phyloP scores from a whole-genome alignment of 1,139 yeast genomes.

The Candida gigantensis region DNA sequence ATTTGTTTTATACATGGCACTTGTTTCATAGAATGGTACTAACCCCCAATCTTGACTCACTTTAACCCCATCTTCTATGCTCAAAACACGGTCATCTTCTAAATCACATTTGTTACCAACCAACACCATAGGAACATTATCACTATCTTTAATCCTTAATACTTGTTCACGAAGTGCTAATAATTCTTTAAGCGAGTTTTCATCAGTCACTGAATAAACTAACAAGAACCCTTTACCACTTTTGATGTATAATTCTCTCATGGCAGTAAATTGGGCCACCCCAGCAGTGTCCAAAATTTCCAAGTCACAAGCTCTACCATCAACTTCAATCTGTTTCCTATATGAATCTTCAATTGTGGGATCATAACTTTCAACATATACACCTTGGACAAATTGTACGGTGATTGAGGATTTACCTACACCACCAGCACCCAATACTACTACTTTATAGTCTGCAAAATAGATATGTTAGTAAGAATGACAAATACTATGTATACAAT shows the following conservation, averaged over 20 bases:
- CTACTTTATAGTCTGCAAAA: conserved; percentile 42
- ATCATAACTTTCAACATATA: conserved; percentile 52
- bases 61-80: conserved; percentile 77
- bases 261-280: conserved; percentile 54
- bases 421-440: conserved; percentile 55
- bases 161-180: conserved; percentile 86
- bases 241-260: conserved; percentile 75
- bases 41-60: conserved; percentile 86
- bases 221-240: conserved; percentile 84
- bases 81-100: conserved; percentile 70
- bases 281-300: conserved; percentile 60
- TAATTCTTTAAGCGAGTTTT: conserved; percentile 79
- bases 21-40: conserved; percentile 90
- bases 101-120: conserved; percentile 90
- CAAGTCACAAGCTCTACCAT: conserved; percentile 86
- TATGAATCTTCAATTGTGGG: conserved; percentile 70
- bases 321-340: conserved; percentile 87
- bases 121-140: conserved; percentile 78
- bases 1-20: conserved; percentile 88
- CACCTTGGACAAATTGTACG: conserved; percentile 54
- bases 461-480: conserved; percentile 14
- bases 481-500: too few relatives aligned
- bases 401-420: conserved; percentile 55
- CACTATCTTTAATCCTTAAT: conserved; percentile 79
- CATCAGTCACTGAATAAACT: conserved; percentile 89